phyloP scores from a whole-genome alignment of 352 stramenopile species.

The Pythium insidiosum region DNA sequence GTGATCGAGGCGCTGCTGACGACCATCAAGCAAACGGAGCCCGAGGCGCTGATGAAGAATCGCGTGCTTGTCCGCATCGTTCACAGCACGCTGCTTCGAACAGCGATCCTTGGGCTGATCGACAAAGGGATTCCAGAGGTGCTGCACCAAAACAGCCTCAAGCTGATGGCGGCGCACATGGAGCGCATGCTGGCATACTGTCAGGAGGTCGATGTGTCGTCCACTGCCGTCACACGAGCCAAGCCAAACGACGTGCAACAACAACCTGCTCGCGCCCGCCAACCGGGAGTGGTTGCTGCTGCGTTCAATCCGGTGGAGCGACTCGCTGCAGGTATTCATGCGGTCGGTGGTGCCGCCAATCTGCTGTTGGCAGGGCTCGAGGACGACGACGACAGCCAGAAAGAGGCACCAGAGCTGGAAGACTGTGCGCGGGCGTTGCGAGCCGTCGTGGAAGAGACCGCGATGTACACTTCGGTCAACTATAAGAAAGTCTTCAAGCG shows the following conservation, averaged over 20 bases:
- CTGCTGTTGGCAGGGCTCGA: constrained; percentile 1
- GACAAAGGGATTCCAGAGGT: constrained; percentile 19
- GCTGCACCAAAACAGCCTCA: constrained; percentile 17
- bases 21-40: constrained; percentile 10
- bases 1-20: constrained; percentile 11
- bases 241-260: too few species aligned
- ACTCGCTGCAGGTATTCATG: constrained; percentile 4
- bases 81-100: constrained; percentile 16
- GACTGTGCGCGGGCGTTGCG: constrained; percentile 2
- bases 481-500: constrained; percentile 13
- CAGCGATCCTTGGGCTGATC: constrained; percentile 19
- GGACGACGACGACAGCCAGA: too few species aligned
- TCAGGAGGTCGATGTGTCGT: neutral
- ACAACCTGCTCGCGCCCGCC: too few species aligned
- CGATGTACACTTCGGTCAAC: constrained; percentile 5
- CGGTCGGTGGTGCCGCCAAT: constrained; percentile 4
- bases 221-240: too few species aligned
- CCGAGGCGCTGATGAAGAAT: constrained; percentile 14
- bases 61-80: constrained; percentile 14
- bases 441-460: constrained; percentile 2
- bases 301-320: constrained; percentile 4
- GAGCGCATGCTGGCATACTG: constrained; percentile 1
- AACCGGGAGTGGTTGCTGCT: neutral
- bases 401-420: neutral
- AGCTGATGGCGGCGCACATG: constrained; percentile 10